Conservation (phyloP, 371 early-diverging fungal genomes). For the Lichtheimia corymbifera region DNA sequence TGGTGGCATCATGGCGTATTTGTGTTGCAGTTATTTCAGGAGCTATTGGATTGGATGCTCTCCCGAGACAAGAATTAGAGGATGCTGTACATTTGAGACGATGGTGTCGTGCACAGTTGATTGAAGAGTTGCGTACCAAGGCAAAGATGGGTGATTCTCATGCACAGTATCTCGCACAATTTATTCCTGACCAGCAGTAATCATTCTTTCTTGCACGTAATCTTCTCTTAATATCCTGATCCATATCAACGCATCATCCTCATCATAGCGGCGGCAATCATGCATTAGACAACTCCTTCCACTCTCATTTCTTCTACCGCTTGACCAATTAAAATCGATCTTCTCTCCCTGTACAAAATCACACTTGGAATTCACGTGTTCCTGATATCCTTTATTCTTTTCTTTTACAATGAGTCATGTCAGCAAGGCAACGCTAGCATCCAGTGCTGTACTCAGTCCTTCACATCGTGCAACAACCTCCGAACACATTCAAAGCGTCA, state of each 20-base stretch:
- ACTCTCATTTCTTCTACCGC: constrained; percentile 26
- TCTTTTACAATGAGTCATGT: too few species aligned
- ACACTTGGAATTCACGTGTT: too few species aligned
- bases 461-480: constrained; percentile 10
- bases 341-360: too few species aligned
- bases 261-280: constrained; percentile 26
- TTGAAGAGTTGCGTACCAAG: constrained; percentile 21
- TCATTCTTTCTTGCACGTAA: too few species aligned
- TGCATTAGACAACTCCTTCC: constrained; percentile 50
- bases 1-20: constrained; percentile 50
- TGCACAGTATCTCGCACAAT: constrained; percentile 32
- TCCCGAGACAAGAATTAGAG: constrained; percentile 36
- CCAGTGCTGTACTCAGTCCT: too few species aligned
- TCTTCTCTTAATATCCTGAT: too few species aligned
- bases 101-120: constrained; percentile 37
- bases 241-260: neutral
- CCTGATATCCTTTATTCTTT: too few species aligned
- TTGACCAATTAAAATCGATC: too few species aligned
- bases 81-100: constrained; percentile 36
- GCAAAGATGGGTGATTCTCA: constrained; percentile 27
- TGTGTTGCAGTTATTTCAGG: constrained; percentile 42
- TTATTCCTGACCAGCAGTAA: too few species aligned
- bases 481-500: constrained; percentile 30
- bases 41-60: constrained; percentile 18
- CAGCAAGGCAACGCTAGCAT: too few species aligned